These are phyloP conservation scores for Mycena metata DNA, from an alignment of 768 basidiomycete genomes.

Conservation along the genomic window DNA sequence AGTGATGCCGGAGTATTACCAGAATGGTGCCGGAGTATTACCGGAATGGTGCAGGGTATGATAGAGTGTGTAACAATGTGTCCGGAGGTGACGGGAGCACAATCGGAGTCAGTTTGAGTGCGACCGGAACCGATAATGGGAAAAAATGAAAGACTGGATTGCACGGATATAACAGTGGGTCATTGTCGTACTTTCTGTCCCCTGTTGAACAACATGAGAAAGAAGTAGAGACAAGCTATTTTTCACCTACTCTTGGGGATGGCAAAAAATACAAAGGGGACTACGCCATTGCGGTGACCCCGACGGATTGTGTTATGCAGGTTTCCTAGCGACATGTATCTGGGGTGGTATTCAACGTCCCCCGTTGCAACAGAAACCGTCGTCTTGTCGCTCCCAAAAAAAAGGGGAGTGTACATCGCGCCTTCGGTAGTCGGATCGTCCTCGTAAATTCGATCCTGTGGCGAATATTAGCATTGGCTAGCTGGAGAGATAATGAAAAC, in stretches of 20 bases:
- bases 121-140: too few relatives aligned
- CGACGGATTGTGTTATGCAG: conserved; percentile 39
- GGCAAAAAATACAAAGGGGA: conserved; percentile 43
- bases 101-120: too few relatives aligned
- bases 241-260: conserved; percentile 48
- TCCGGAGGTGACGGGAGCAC: too few relatives aligned
- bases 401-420: conserved; percentile 25
- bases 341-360: conserved; percentile 41
- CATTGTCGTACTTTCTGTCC: conserved; percentile 27
- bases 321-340: conserved; percentile 43
- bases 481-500: background rate
- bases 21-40: too few relatives aligned
- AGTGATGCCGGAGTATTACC: too few relatives aligned
- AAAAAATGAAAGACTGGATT: too few relatives aligned
- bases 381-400: conserved; percentile 46
- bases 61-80: too few relatives aligned
- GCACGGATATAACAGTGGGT: too few relatives aligned
- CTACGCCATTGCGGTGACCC: conserved; percentile 42
- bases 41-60: too few relatives aligned
- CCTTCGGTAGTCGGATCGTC: conserved; percentile 24
- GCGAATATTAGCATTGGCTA: too few relatives aligned
- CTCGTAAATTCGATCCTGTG: conserved; percentile 19
- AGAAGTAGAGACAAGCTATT: background rate
- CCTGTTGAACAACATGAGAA: conserved; percentile 18
- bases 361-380: conserved; percentile 44